These are phyloP conservation scores for Artemisia argyi DNA, from an alignment of 129 eudicot species.

Conservation along the genomic window DNA sequence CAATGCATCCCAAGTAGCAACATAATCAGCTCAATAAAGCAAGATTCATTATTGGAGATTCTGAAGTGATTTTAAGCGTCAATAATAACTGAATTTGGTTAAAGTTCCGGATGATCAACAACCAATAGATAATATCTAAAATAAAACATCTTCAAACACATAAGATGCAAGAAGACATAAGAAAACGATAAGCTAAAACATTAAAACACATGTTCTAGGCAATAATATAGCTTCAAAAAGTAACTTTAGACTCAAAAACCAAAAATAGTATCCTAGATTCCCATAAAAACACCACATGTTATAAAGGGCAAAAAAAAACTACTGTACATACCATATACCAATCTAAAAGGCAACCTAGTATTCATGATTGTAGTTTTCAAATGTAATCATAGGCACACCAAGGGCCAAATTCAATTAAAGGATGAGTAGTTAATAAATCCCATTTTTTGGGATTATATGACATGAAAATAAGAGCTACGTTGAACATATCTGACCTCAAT, in stretches of 20 bases:
- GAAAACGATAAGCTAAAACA: not conserved
- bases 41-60: not conserved
- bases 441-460: too few relatives aligned
- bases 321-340: too few relatives aligned
- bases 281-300: too few relatives aligned
- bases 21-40: not conserved
- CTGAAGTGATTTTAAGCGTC: not conserved
- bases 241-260: conserved; percentile 3
- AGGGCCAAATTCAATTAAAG: too few relatives aligned
- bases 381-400: too few relatives aligned
- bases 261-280: too few relatives aligned
- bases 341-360: too few relatives aligned
- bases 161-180: not conserved
- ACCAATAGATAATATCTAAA: not conserved
- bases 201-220: not conserved
- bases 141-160: conserved; percentile 7
- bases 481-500: not conserved
- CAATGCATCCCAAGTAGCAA: not conserved
- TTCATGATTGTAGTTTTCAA: too few relatives aligned
- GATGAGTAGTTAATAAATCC: too few relatives aligned
- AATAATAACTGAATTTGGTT: not conserved
- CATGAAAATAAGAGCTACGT: too few relatives aligned
- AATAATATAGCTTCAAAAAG: too few relatives aligned
- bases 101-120: not conserved
- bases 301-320: too few relatives aligned